phyloP scores from a whole-genome alignment of 257 asterid species.

The Apocynum venetum region DNA sequence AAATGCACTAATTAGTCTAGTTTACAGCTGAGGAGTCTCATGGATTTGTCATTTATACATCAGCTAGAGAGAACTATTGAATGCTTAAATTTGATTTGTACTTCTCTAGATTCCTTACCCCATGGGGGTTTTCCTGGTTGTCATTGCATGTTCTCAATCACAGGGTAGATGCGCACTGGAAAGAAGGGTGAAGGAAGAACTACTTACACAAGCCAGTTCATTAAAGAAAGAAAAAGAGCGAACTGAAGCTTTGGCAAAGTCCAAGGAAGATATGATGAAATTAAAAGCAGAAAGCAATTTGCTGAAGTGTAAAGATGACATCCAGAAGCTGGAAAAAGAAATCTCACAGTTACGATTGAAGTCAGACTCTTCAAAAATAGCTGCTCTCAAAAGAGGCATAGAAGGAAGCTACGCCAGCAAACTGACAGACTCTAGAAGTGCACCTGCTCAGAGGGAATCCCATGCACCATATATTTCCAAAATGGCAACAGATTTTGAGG shows the following conservation, averaged over 20 bases:
- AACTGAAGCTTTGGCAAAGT: conserved; percentile 59
- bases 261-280: conserved; percentile 63
- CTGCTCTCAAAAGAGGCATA: conserved; percentile 73
- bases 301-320: conserved; percentile 59
- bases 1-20: background rate
- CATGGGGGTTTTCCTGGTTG: background rate
- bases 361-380: conserved; percentile 76
- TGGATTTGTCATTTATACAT: background rate
- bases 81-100: background rate
- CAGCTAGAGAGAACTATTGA: background rate
- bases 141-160: conserved; percentile 23
- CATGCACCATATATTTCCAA: conserved; percentile 40
- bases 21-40: background rate
- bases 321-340: conserved; percentile 65
- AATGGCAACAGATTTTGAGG: conserved; percentile 28
- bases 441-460: conserved; percentile 30
- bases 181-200: conserved; percentile 47
- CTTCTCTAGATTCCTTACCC: background rate
- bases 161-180: conserved; percentile 75
- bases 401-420: conserved; percentile 69
- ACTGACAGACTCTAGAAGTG: conserved; percentile 33
- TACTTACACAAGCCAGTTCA: conserved; percentile 50
- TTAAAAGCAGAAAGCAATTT: conserved; percentile 68
- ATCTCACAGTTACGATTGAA: conserved; percentile 70
- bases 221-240: conserved; percentile 63